Evolutionary conservation across 2,329 filamentous ascomycete species (phyloP).

Genomic region (Aspergillus sp.): DNA sequence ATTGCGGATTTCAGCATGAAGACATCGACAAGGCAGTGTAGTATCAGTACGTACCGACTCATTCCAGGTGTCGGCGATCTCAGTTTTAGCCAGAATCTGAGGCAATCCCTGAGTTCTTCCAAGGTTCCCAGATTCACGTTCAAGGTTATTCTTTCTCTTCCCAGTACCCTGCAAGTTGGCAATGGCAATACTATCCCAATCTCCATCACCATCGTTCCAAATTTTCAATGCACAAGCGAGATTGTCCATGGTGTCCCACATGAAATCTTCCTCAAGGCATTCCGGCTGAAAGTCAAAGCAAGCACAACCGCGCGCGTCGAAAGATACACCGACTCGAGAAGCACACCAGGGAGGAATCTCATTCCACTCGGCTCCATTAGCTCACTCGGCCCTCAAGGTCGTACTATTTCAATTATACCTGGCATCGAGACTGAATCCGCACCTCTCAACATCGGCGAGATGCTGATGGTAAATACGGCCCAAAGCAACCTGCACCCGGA

Average conservation of each 20-base stretch:
- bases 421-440: background rate
- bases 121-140: background rate
- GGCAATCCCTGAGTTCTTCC: background rate
- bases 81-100: slow-evolving; percentile 1
- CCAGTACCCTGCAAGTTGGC: background rate
- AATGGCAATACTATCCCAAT: background rate
- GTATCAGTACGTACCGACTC: background rate
- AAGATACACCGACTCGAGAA: background rate
- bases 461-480: background rate
- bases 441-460: background rate
- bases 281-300: background rate
- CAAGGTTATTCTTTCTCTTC: background rate
- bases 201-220: background rate
- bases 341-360: background rate
- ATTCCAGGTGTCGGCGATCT: background rate
- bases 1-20: slow-evolving; percentile 2
- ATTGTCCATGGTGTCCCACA: background rate
- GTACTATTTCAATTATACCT: background rate
- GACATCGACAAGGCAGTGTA: background rate
- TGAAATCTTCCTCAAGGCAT: background rate
- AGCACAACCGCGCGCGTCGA: background rate
- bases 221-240: background rate
- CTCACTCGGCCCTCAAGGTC: background rate
- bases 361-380: background rate
- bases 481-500: background rate